These are phyloP conservation scores for Cystobasidium ongulense DNA, from an alignment of 768 basidiomycete species.

Conservation along the genomic window DNA sequence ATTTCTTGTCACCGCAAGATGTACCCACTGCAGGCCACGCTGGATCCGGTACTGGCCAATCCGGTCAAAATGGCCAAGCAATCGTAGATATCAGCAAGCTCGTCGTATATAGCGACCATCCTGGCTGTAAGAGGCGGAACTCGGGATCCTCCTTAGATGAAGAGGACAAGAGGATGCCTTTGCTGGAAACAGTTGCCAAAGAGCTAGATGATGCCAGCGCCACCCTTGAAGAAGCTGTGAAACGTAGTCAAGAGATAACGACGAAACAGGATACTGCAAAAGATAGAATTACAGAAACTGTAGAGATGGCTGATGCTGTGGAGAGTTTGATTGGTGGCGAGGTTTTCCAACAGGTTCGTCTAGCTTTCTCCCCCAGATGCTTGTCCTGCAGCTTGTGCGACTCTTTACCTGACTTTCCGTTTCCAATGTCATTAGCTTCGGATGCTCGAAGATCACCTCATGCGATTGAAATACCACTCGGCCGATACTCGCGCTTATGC, in stretches of 20 bases:
- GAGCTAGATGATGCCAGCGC: not conserved
- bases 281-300: not conserved
- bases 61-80: not conserved
- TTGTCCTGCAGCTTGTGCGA: not conserved
- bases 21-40: too few species aligned
- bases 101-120: not conserved
- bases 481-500: not conserved
- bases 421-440: slow-evolving; percentile 9
- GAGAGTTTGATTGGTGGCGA: slow-evolving; percentile 5
- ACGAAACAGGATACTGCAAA: not conserved
- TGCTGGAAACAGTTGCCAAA: not conserved
- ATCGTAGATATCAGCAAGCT: not conserved
- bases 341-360: slow-evolving; percentile 15
- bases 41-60: not conserved
- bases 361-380: not conserved
- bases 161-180: not conserved
- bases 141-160: not conserved
- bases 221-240: not conserved
- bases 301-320: not conserved
- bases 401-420: not conserved
- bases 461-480: not conserved
- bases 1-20: not conserved
- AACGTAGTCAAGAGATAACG: not conserved
- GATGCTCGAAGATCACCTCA: slow-evolving; percentile 15
- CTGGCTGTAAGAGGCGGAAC: not conserved